Conservation (phyloP, 768 basidiomycete genomes). For the Trametes meyenii region DNA sequence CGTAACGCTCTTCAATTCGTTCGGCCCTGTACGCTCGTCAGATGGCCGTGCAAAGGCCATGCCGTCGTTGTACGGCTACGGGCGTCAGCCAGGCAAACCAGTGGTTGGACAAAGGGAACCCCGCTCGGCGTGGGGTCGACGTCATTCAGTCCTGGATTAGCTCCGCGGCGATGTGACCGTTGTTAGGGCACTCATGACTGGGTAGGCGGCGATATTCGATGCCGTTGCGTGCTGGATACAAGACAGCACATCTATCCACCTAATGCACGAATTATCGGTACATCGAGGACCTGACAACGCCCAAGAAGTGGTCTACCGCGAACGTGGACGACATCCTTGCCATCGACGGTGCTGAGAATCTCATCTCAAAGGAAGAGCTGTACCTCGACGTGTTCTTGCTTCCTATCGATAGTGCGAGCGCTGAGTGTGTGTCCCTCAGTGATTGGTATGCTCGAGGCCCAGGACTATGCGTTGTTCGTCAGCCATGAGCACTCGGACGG, state of each 20-base stretch:
- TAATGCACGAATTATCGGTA: conserved; percentile 74
- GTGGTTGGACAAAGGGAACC: conserved; percentile 59
- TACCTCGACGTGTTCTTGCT: conserved; percentile 34
- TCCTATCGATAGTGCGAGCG: not conserved
- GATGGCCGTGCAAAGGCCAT: conserved; percentile 48
- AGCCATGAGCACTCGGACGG: conserved; percentile 70
- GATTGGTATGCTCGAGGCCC: conserved; percentile 70
- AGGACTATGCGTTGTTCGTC: conserved; percentile 76
- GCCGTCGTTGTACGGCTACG: conserved; percentile 67
- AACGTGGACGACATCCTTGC: conserved; percentile 67
- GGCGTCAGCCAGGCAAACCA: conserved; percentile 52
- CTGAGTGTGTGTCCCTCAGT: conserved; percentile 38
- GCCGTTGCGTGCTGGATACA: conserved; percentile 65
- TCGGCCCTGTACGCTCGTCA: conserved; percentile 51
- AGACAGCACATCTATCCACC: conserved; percentile 65
- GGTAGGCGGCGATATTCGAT: conserved; percentile 54
- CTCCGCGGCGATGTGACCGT: conserved; percentile 2
- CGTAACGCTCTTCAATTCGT: conserved; percentile 71
- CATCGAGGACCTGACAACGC: conserved; percentile 60
- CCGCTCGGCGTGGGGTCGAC: conserved; percentile 61
- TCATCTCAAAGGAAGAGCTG: conserved; percentile 40
- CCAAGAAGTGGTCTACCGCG: conserved; percentile 73
- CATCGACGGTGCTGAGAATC: conserved; percentile 47
- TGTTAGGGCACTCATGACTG: not conserved
- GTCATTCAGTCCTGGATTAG: conserved; percentile 51